A percentile compares a stretch with the other conserved stretches of the same genome.
phyloP scores from a whole-genome alignment of 169 alveolate species.

The Babesia gibsoni region DNA sequence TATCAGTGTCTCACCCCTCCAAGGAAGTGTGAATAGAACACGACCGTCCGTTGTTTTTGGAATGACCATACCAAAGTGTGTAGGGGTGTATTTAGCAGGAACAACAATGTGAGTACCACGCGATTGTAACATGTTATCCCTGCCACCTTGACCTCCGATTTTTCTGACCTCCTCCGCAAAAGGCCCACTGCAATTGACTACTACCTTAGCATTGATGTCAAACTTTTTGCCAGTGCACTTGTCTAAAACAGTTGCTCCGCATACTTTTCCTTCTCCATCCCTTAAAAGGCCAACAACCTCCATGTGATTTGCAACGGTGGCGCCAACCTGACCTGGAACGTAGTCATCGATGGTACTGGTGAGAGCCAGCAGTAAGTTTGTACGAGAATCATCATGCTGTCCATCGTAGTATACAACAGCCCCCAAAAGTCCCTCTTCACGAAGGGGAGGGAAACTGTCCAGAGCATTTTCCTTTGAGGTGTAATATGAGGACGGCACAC shows the following conservation, averaged over 20 bases:
- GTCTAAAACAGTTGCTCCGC: constrained; percentile 83
- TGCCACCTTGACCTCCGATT: constrained; percentile 62
- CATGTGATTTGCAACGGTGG: constrained; percentile 86
- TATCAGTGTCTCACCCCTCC: constrained; percentile 80
- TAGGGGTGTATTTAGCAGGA: constrained; percentile 75
- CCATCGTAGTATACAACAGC: constrained; percentile 88
- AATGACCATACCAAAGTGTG: constrained; percentile 81
- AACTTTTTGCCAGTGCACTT: constrained; percentile 74
- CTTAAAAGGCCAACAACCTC: constrained; percentile 74
- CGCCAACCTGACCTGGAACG: constrained; percentile 82
- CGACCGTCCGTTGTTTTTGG: constrained; percentile 92
- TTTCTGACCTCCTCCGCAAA: constrained; percentile 75
- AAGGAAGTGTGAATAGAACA: constrained; percentile 86
- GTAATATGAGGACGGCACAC: constrained; percentile 76
- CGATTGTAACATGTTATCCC: constrained; percentile 55
- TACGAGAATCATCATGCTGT: constrained; percentile 89
- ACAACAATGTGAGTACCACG: constrained; percentile 82
- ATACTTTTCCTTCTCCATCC: constrained; percentile 76
- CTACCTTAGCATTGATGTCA: constrained; percentile 80
- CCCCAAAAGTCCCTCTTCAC: constrained; percentile 72
- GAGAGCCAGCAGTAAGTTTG: constrained; percentile 78
- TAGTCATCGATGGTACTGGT: constrained; percentile 84
- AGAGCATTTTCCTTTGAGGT: constrained; percentile 65
- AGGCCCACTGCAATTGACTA: constrained; percentile 89
- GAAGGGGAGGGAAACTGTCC: constrained; percentile 71